Evolutionary conservation across 805 yeast species (phyloP), one percentile per base, ranked within the genome.

Genomic region (Priceomyces castillae): DNA sequence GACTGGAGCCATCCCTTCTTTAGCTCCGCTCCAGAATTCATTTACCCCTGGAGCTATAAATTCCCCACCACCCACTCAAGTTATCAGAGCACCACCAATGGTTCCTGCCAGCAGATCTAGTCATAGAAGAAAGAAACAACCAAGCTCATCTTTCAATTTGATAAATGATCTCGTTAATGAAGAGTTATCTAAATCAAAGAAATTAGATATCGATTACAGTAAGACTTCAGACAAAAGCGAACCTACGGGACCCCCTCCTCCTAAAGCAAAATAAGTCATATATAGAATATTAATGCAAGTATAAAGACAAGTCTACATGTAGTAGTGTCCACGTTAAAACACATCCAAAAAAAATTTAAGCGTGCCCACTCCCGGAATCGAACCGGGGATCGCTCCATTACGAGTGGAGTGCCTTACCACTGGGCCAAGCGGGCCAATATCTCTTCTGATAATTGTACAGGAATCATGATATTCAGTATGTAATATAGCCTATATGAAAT

Each of bases 321-420:
- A n/a, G n/a, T n/a, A n/a, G n/a, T n/a, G n/a, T n/a, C n/a, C n/a
- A n/a, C n/a, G n/a, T n/a, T n/a, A n/a, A n/a, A n/a, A n/a, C n/a
- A n/a, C n/a, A n/a, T n/a, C n/a, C n/a, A n/a, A n/a, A 30, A 39
- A 42, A 43, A 45, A 49, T 52, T 39, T 53, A 38, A 47, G 48
- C 45, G 34, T 69, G 76, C 76, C 74, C 71, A 63, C 70, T 69
- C 74, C 65, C 76, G 74, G 76, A 70, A 62, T 70, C 71, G 76
- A 70, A 70, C 76, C 74, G 74, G 64, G 74, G 76, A 69, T 70
- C 74, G 73, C 74, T 69, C 71, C 76, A 70, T 70, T 70, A 70
- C 76, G 74, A 70, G 76, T 70, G 76, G 71, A 69, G 74, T 68
- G 76, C 76, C 76, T 70, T 70, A 69, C 74, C 76, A 69, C 74